These are phyloP conservation scores for Pseudonectria buxi DNA, from an alignment of 2,329 filamentous ascomycete genomes.

Conservation along the genomic window DNA sequence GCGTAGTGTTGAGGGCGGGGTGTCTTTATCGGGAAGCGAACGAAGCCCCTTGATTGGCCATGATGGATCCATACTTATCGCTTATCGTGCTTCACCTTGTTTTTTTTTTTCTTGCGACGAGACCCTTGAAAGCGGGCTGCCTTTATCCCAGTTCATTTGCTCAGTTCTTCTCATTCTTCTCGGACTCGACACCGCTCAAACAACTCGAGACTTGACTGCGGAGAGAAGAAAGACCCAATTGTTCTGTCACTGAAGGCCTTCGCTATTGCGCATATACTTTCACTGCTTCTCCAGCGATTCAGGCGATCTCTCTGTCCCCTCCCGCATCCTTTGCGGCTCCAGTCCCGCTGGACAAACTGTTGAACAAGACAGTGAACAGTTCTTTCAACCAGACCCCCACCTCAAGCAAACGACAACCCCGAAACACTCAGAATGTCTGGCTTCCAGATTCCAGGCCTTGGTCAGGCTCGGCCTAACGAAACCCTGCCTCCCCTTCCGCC, in stretches of 20 bases:
- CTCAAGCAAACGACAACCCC: background rate
- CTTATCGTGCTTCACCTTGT: conserved; percentile 24
- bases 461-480: conserved; percentile 37
- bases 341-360: too few species aligned
- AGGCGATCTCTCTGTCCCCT: too few species aligned
- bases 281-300: too few species aligned
- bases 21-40: too few species aligned
- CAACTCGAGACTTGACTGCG: too few species aligned
- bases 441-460: conserved; percentile 38
- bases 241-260: too few species aligned
- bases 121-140: conserved; percentile 8
- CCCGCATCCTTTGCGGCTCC: too few species aligned
- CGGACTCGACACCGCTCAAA: too few species aligned
- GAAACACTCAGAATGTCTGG: conserved; percentile 28
- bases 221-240: too few species aligned
- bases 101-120: conserved; percentile 19
- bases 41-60: background rate
- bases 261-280: too few species aligned
- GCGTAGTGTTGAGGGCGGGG: conserved; percentile 10
- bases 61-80: conserved; percentile 9
- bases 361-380: too few species aligned
- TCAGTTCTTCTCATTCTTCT: background rate
- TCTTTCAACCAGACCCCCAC: too few species aligned
- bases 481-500: conserved; percentile 31
- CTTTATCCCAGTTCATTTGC: background rate